These are phyloP conservation scores for Omphalotus olearius DNA, from an alignment of 1,284 basidiomycete genomes.

Conservation along the genomic window DNA sequence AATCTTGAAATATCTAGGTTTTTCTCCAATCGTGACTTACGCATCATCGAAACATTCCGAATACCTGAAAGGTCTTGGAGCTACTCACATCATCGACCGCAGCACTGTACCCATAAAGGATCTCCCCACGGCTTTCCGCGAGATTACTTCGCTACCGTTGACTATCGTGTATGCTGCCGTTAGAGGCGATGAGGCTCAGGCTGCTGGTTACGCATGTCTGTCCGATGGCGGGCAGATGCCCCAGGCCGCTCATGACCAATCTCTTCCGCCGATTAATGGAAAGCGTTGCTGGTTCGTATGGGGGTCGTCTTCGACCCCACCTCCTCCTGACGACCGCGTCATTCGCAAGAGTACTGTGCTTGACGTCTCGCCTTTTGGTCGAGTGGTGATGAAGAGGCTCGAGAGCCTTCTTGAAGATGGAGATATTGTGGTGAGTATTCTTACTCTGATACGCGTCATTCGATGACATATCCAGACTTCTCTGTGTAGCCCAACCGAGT, in stretches of 20 bases:
- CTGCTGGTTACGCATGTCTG: conserved; percentile 3
- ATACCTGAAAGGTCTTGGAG: background rate
- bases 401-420: conserved; percentile 30
- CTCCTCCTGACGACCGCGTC: no score
- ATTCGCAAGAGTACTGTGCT: no score
- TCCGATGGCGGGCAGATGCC: conserved; percentile 6
- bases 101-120: background rate
- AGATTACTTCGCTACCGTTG: background rate
- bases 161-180: background rate
- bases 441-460: conserved; percentile 11
- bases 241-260: no score
- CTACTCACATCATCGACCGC: conserved; percentile 5
- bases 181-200: background rate
- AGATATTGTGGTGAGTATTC: conserved; percentile 28
- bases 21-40: conserved; percentile 28
- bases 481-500: conserved; percentile 1
- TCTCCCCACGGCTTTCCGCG: background rate
- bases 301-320: no score
- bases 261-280: no score
- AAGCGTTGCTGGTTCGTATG: no score
- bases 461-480: conserved; percentile 10
- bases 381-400: conserved; percentile 24
- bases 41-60: conserved; percentile 1
- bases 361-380: conserved; percentile 5
- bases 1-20: conserved; percentile 35